phyloP scores from a whole-genome alignment of 805 yeast genomes.

The Saturnispora sanitii region DNA sequence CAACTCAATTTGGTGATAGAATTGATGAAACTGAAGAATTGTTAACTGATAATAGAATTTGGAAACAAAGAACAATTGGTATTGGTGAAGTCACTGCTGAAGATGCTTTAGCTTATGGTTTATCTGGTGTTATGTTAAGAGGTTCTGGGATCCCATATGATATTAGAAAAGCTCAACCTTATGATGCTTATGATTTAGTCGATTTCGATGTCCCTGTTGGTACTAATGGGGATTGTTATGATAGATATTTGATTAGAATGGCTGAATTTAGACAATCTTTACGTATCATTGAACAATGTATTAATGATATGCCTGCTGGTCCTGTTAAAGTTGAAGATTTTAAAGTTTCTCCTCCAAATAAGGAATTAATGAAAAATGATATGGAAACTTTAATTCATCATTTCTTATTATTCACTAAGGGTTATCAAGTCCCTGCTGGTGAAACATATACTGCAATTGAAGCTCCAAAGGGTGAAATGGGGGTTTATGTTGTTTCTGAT shows the following conservation, averaged over 20 bases:
- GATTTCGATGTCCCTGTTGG: conserved; percentile 88
- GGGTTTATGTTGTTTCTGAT: conserved; percentile 78
- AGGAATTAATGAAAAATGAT: conserved; percentile 76
- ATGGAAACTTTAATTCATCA: conserved; percentile 91
- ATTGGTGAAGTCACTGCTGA: conserved; percentile 78
- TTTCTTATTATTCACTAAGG: conserved; percentile 79
- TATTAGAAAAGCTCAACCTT: conserved; percentile 77
- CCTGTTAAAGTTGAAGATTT: conserved; percentile 86
- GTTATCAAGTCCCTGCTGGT: conserved; percentile 81
- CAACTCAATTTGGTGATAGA: conserved; percentile 90
- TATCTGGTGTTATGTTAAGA: conserved; percentile 84
- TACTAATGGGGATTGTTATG: conserved; percentile 82
- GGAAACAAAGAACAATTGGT: conserved; percentile 79
- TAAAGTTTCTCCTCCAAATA: conserved; percentile 76
- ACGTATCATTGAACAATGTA: conserved; percentile 82
- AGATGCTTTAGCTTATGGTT: conserved; percentile 72
- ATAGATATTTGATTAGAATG: conserved; percentile 82
- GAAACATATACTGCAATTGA: conserved; percentile 87
- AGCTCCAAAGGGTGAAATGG: conserved; percentile 96
- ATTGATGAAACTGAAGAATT: conserved; percentile 85
- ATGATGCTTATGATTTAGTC: conserved; percentile 79
- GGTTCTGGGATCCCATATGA: conserved; percentile 87
- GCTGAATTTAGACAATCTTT: conserved; percentile 86
- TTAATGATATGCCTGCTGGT: conserved; percentile 86
- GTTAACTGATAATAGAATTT: conserved; percentile 82